These are phyloP conservation scores for Knufia fluminis DNA, from an alignment of 2,329 filamentous ascomycete species.

Conservation along the genomic window DNA sequence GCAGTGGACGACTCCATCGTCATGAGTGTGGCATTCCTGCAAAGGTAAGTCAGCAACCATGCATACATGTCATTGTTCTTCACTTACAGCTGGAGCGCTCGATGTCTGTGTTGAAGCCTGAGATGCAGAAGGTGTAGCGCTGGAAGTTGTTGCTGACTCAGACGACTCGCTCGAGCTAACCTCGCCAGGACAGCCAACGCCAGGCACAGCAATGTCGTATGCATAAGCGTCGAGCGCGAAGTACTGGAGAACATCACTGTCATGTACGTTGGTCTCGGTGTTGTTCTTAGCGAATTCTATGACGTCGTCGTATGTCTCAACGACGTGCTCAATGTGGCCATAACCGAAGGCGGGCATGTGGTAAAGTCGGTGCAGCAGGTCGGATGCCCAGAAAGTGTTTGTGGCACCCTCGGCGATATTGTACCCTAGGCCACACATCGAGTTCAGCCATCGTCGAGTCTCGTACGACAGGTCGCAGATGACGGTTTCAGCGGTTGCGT, in stretches of 20 bases:
- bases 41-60: conserved; percentile 9
- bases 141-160: conserved; percentile 12
- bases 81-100: conserved; percentile 25
- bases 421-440: conserved; percentile 55
- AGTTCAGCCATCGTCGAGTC: conserved; percentile 47
- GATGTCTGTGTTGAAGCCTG: conserved; percentile 14
- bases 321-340: conserved; percentile 52
- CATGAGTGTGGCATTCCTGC: conserved; percentile 35
- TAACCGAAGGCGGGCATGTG: conserved; percentile 55
- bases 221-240: conserved; percentile 61
- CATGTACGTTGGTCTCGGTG: conserved; percentile 42
- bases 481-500: conserved; percentile 58
- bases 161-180: not conserved
- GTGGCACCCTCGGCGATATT: conserved; percentile 47
- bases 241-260: conserved; percentile 57
- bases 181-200: conserved; percentile 51
- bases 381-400: conserved; percentile 57
- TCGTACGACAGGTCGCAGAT: conserved; percentile 57
- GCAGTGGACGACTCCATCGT: conserved; percentile 34
- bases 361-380: conserved; percentile 57
- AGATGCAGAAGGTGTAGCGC: conserved; percentile 13
- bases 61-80: conserved; percentile 10
- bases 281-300: conserved; percentile 43
- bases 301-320: conserved; percentile 48
- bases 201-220: conserved; percentile 54